Base-by-base conservation (phyloP, 2,329 filamentous ascomycete species). In the Aspergillus neotritici region DNA sequence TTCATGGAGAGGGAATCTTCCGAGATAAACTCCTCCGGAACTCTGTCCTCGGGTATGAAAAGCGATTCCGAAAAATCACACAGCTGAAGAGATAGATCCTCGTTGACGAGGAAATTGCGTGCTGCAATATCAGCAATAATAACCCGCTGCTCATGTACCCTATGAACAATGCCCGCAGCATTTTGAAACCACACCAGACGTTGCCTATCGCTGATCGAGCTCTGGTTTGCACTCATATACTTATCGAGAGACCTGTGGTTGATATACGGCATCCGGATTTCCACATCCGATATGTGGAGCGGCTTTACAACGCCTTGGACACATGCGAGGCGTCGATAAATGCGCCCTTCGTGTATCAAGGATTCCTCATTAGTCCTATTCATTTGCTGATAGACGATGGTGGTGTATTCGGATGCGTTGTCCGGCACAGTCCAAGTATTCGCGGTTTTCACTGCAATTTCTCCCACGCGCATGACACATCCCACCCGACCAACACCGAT, bases 1-100 rank as follows among this genome's bases (percentile, higher is more conserved):
- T 50, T 50, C 31, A 42, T 15, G 16, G 48, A 50, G 34, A 50
- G 34, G n/a, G 45, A 48, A 32, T 50, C 44, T 37, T 48, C 44
- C 15, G 45, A 48, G 28, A 47, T 15, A 30, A 41, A 47, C 8
- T 21, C 37, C 9, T 21, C 40, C 28, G 44, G 14, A 39, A 10
- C 11, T 3, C 14, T 4, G 5, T 16, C 29, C 28, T 39, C 29
- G 5, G 28, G 14, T 12, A 39, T 32, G 9, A 32, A 17, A 39
- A 39, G 8, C 11, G 37, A 39, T 32, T 32, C 37, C 8, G 37
- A 39, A 15, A 32, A 39, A 31, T 39, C 37, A 17, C 29, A 39
- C 5, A 39, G 13, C 37, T 16, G 14, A 21, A 39, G 25, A 2
- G 29, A 1, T 1, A 39, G 28, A 12, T 39, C 37, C 3, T 39